Percentiles rank a stretch among this genome's conserved stretches.
These are phyloP conservation scores for Eragrostis tef DNA, from an alignment of 202 grass and related monocot species.

Conservation along the genomic window DNA sequence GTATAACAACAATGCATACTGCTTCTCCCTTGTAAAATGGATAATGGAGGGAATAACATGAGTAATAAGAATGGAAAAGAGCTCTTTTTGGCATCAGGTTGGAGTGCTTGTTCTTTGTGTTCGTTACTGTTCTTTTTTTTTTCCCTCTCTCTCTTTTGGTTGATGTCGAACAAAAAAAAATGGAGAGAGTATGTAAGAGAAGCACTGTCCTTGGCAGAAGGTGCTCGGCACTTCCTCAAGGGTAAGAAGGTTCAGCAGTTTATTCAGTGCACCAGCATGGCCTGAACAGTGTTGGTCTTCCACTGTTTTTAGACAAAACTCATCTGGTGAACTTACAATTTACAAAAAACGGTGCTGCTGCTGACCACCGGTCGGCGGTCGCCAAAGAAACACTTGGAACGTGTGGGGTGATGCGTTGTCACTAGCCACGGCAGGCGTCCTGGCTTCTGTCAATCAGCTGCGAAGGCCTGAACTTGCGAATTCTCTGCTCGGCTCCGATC, in stretches of 20 bases:
- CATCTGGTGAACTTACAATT: background rate
- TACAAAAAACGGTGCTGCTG: background rate
- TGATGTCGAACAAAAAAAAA: no score
- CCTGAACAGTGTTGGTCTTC: background rate
- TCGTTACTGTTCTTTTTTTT: background rate
- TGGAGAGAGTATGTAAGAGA: background rate
- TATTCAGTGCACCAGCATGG: background rate
- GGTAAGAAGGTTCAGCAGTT: background rate
- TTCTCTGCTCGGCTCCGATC: no score
- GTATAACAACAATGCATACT: conserved; percentile 49
- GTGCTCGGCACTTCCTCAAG: background rate
- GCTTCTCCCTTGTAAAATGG: conserved; percentile 50
- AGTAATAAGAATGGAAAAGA: conserved; percentile 3
- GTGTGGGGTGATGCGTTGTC: no score
- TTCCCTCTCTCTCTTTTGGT: no score
- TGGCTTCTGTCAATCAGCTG: no score
- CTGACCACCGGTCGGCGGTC: no score
- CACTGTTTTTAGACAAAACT: background rate
- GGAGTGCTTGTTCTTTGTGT: background rate
- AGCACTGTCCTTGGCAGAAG: background rate
- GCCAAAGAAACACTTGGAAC: no score
- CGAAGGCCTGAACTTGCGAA: no score
- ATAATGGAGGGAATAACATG: conserved; percentile 36
- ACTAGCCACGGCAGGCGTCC: no score
- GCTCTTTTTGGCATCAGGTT: conserved; percentile 5